Base-by-base conservation (phyloP, 805 yeast genomes). In the Soucietia sequanensis region DNA sequence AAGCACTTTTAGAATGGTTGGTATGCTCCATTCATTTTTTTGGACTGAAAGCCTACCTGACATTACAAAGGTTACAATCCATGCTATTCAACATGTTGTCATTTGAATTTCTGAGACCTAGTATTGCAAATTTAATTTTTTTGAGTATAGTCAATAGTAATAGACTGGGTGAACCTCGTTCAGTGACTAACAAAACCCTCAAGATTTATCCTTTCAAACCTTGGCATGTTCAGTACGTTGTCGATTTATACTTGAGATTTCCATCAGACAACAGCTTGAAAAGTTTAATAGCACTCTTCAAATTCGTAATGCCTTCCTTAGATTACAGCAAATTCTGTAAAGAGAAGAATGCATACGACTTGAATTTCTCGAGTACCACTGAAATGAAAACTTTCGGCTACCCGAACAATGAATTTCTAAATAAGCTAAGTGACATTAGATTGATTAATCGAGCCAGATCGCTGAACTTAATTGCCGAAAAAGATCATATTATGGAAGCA, bases 181-280 rank as follows among this genome's bases (percentile, higher is more conserved):
- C 23, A 12, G 23, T 21, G 7, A 21, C 9, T 21, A 46, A 41
- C 20, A 32, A 31, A 20, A 27, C 41, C 12, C 14, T 7, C 42
- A 41, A 22, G 33, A 22, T 30, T 6, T 24, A 35, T 5, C 12
- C 48, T 1, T 38, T 51, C 17, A 48, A 49, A 31, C 39, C 45
- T 7, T 63, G 68, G 68, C 62, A 62, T 19, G 47, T 60, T 11
- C 51, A 55, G 31, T 37, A 49, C 13, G 57, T 55, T 7, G 52
- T 53, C 2, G 64, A 57, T 21, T 46, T 62, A 27, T 48, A 39
- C 30, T 25, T 31, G 2, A 54, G 53, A 29, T 63, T 63, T 36
- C 70, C 70, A 13, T 37, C 45, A 22, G 70, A 63, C 34, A 52
- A 47, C 12, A 43, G 51, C 16, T 43, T 63, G 23, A 50, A 42